Base-by-base conservation (phyloP, 2,329 filamentous ascomycete species). In the Sarocladium strictum region DNA sequence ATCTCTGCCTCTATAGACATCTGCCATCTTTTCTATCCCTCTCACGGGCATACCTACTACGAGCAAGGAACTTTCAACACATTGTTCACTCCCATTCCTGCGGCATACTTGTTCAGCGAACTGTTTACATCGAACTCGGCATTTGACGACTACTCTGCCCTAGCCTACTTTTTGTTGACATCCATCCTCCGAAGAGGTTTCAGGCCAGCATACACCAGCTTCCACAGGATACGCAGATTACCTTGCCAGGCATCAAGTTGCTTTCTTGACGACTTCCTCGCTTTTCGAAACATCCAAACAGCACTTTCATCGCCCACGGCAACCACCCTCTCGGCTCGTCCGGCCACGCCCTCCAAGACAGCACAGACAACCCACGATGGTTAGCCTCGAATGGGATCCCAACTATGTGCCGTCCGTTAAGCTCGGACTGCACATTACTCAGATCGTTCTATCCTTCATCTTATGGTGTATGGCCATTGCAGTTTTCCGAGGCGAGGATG, bases 381-480 rank as follows among this genome's bases (percentile, higher is more conserved):
- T 72, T 62, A 71, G 74, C 58, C 59, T 81, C 62, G 77, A 82
- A 59, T 69, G 79, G 64, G 72, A 83, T 63, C 72, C 79, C 37
- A 76, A 81, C 62, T 70, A 73, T 60, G 71, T 84, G 40, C 80
- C 81, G 54, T 68, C 68, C 57, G 67, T 76, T 67, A 86, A 86
- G 69, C 68, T 85, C 56, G 76, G 72, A 54, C 65, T 84, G 40
- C 84, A 86, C 68, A 68, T 73, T 53, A 65, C 71, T 55, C 83
- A 86, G 69, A 74, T 78, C 56, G 59, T 80, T 47, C 61, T 83
- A 23, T 77, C 72, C 45, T 72, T 85, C 47, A 71, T 84, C 23
- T 71, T 77, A 61, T 85, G 81, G 74, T 72, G 76, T 56, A 70
- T 86, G 56, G 79, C 81, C 60, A 84, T 86, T 61, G 73, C 78